phyloP scores from a whole-genome alignment of 495 filamentous ascomycete genomes.

The Aspergillus taichungensis region DNA sequence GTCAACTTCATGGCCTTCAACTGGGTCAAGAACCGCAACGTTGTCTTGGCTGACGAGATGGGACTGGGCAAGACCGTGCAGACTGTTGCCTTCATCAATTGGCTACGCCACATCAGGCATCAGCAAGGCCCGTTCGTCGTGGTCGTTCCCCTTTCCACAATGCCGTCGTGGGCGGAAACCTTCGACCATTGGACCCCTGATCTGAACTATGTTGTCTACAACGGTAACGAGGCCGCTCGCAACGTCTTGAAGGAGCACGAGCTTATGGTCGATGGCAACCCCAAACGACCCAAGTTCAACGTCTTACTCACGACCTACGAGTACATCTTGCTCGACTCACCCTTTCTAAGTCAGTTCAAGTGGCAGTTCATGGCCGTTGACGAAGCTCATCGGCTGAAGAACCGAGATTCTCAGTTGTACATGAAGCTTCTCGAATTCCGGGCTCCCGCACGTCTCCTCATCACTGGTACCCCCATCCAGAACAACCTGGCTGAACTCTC shows the following conservation, averaged over 20 bases:
- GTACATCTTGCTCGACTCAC: slow-evolving; percentile 72
- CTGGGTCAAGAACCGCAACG: slow-evolving; percentile 85
- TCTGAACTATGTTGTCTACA: slow-evolving; percentile 94
- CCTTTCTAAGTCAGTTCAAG: slow-evolving; percentile 75
- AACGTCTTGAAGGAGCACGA: slow-evolving; percentile 80
- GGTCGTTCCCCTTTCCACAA: slow-evolving; percentile 89
- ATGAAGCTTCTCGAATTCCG: slow-evolving; percentile 74
- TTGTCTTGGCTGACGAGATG: slow-evolving; percentile 98
- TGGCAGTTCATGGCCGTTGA: slow-evolving; percentile 97
- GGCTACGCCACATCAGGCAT: slow-evolving; percentile 82
- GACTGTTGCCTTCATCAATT: slow-evolving; percentile 93
- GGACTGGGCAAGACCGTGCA: slow-evolving; percentile 97
- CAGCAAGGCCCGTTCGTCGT: slow-evolving; percentile 95
- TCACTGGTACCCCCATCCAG: slow-evolving; percentile 95
- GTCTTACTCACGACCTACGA: slow-evolving; percentile 94
- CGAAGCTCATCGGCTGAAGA: slow-evolving; percentile 95
- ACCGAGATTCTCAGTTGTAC: slow-evolving; percentile 88
- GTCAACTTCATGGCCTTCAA: slow-evolving; percentile 92
- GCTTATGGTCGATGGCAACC: slow-evolving; percentile 73
- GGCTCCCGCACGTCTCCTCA: slow-evolving; percentile 76
- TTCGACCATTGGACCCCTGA: slow-evolving; percentile 96
- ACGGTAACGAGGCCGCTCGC: slow-evolving; percentile 74
- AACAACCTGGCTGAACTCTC: slow-evolving; percentile 91
- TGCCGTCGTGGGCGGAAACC: slow-evolving; percentile 96
- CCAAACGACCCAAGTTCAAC: slow-evolving; percentile 83